These are phyloP conservation scores for Melanogaster broomeanus DNA, from an alignment of 768 basidiomycete genomes.

Conservation along the genomic window DNA sequence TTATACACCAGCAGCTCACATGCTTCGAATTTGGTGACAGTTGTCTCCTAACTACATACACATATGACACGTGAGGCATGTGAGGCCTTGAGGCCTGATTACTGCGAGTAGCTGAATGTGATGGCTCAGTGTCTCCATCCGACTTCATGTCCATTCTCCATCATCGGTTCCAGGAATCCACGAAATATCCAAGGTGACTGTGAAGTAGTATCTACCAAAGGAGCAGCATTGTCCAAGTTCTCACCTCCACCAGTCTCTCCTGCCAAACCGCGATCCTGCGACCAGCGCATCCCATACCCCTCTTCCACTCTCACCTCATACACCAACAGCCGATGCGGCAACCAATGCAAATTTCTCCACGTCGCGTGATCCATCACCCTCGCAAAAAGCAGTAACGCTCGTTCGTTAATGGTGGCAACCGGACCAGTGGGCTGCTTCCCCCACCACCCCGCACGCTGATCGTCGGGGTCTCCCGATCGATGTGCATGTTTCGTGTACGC, in stretches of 20 bases:
- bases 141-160: slow-evolving; percentile 63
- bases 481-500: slow-evolving; percentile 71
- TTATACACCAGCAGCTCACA: too few species aligned
- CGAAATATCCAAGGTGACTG: slow-evolving; percentile 53
- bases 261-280: slow-evolving; percentile 41
- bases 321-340: slow-evolving; percentile 61
- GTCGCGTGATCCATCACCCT: slow-evolving; percentile 52
- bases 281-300: slow-evolving; percentile 72
- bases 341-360: slow-evolving; percentile 68
- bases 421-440: slow-evolving; percentile 53
- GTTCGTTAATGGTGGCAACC: slow-evolving; percentile 52
- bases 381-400: slow-evolving; percentile 51
- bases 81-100: too few species aligned
- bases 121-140: slow-evolving; percentile 59
- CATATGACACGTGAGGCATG: background rate
- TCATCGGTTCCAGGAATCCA: slow-evolving; percentile 69
- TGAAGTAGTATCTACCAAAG: background rate
- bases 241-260: slow-evolving; percentile 4
- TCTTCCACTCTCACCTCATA: slow-evolving; percentile 60
- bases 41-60: background rate
- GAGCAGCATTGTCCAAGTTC: background rate
- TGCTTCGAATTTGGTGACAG: too few species aligned
- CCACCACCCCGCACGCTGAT: slow-evolving; percentile 52
- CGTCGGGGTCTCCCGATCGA: slow-evolving; percentile 38
- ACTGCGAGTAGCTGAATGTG: too few species aligned